Base-by-base conservation (phyloP, 768 basidiomycete genomes). In the Leccinum subgranulosum region DNA sequence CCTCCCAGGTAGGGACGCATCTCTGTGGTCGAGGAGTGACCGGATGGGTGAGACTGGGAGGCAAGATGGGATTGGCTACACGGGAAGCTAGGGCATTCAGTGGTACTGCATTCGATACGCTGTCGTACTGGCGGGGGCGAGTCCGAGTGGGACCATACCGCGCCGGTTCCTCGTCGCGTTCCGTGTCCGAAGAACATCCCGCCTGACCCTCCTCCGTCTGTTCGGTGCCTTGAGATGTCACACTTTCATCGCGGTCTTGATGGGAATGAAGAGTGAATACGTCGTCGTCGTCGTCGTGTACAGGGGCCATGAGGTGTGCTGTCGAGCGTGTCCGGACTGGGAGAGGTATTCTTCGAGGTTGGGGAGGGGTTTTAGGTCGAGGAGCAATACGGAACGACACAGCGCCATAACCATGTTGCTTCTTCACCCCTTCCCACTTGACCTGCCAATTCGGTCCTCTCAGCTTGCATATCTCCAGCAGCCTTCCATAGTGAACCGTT, bases 381-480 rank as follows among this genome's bases (percentile, higher is more conserved):
- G 47, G 54, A n/a, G 29, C 48, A n/a, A 49, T 48, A 25, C 46
- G 57, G 58, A 69, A 57, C 33, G 51, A 51, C n/a, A 60, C 55
- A 23, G 59, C 60, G 27, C 63, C 73, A 60, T 80, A 77, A 12
- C 75, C 77, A 61, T 83, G 69, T 61, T 84, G 82, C 33, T 68
- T 67, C 75, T 88, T 93, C 54, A 90, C 84, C 60, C 76, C 76
- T 33, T 75, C 75, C 93, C 93, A 95, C 71, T 92, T 92, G 29
- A 84, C 87, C 29, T 78, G 82, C 92, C 92, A 95, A 66, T 82
- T 87, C 56, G 77, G 78, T 10, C 90, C 93, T 73, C 85, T 89
- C 64, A 94, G 67, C 43, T 88, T 90, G 48, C 90, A 90, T 3
- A 95, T 76, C 70, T 94, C 92, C 58, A 95, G 74, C 29, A 95